A percentile compares a stretch with the other conserved stretches of the same genome.
Evolutionary conservation across 139 green algal species (phyloP).

Genomic region (Chlorella ohadii): DNA sequence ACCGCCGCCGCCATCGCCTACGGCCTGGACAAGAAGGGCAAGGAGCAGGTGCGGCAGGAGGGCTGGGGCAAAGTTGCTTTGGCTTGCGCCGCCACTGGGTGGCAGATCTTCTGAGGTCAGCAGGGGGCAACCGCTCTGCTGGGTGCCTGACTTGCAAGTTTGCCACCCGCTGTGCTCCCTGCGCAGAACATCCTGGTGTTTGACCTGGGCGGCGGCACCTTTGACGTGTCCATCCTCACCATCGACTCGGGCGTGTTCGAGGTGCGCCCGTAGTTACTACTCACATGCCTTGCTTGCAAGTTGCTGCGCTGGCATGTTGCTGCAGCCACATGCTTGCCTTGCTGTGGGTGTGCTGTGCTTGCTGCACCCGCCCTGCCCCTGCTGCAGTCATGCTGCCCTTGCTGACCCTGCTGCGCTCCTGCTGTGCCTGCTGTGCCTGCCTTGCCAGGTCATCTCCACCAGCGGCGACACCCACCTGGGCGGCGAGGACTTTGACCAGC

Average conservation of each 20-base stretch:
- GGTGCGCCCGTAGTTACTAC: constrained; percentile 54
- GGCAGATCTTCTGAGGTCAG: too few relatives aligned
- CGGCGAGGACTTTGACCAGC: constrained; percentile 99
- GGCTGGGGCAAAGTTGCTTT: too few relatives aligned
- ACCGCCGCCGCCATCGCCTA: constrained; percentile 97
- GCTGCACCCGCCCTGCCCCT: background rate
- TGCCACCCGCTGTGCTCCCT: too few relatives aligned
- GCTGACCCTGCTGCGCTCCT: too few relatives aligned
- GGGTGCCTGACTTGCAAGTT: too few relatives aligned
- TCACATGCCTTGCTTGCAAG: background rate
- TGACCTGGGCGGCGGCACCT: constrained; percentile 98
- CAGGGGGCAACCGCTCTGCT: too few relatives aligned
- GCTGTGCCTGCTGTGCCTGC: background rate
- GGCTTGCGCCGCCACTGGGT: too few relatives aligned
- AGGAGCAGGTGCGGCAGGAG: too few relatives aligned
- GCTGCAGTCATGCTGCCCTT: background rate
- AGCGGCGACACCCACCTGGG: constrained; percentile 97
- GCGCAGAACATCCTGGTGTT: constrained; percentile 98
- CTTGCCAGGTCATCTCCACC: constrained; percentile 84
- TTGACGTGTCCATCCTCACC: constrained; percentile 98
- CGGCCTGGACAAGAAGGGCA: constrained; percentile 90
- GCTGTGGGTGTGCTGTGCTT: background rate
- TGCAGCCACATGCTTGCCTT: background rate
- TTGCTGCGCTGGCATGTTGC: background rate
- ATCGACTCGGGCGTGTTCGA: constrained; percentile 99